phyloP scores from a whole-genome alignment of 1,284 basidiomycete genomes.

The Rhodotorula sp. region DNA sequence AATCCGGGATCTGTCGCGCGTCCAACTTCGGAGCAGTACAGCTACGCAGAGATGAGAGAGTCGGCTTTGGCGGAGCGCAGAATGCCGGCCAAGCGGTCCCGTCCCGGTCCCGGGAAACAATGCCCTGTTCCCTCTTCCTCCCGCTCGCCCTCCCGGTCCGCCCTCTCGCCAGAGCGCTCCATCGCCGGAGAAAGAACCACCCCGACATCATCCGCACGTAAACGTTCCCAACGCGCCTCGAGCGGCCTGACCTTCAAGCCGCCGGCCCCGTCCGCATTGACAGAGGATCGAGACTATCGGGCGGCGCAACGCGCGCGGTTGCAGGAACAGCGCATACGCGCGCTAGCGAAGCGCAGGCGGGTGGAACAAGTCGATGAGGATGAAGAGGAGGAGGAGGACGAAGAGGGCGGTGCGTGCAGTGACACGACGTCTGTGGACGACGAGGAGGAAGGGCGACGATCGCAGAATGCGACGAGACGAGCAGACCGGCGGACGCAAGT shows the following conservation, averaged over 20 bases:
- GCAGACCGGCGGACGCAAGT: no score
- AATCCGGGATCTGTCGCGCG: no score
- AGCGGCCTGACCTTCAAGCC: constrained; percentile 3
- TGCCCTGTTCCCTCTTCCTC: not conserved
- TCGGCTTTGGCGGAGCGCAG: no score
- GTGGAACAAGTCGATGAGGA: not conserved
- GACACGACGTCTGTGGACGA: not conserved
- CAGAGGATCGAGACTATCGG: not conserved
- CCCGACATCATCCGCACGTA: not conserved
- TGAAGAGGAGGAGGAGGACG: not conserved
- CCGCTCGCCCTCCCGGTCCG: not conserved
- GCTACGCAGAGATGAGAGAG: not conserved
- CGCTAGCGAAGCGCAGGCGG: not conserved
- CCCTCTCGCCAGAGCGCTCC: not conserved
- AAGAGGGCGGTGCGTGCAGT: not conserved
- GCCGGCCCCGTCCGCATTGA: not conserved
- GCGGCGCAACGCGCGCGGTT: not conserved
- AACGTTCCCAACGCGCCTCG: not conserved
- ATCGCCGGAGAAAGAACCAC: not conserved
- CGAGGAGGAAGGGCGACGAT: not conserved
- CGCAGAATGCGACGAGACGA: no score
- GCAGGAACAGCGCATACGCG: not conserved
- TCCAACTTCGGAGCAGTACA: no score
- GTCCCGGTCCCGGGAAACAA: no score
- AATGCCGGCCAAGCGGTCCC: not conserved